phyloP scores from a whole-genome alignment of 1,139 yeast genomes.

The Debaryomycetaceae sp. region DNA sequence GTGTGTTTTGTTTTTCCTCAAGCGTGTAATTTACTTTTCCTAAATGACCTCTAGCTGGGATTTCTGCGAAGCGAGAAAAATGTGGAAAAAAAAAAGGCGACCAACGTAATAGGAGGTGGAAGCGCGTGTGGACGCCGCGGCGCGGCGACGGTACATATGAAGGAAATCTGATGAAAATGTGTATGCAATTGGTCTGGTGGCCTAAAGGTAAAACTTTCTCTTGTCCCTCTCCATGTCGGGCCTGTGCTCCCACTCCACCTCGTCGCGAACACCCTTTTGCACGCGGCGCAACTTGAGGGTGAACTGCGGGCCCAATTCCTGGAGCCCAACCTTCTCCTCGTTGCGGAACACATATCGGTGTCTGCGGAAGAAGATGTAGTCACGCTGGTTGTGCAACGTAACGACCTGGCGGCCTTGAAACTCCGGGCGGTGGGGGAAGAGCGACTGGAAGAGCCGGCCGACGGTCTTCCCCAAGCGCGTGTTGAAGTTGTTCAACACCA shows the following conservation, averaged over 20 bases:
- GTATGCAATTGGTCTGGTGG: too few relatives aligned
- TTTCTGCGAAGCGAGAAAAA: not conserved
- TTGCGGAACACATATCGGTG: slow-evolving; percentile 87
- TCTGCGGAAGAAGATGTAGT: slow-evolving; percentile 89
- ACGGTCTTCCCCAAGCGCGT: slow-evolving; percentile 91
- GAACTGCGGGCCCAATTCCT: slow-evolving; percentile 95
- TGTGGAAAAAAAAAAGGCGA: not conserved
- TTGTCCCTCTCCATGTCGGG: slow-evolving; percentile 96
- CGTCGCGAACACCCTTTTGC: slow-evolving; percentile 88
- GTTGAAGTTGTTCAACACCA: slow-evolving; percentile 84
- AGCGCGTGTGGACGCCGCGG: too few relatives aligned
- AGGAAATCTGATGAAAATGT: too few relatives aligned
- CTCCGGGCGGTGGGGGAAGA: slow-evolving; percentile 91
- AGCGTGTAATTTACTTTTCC: too few relatives aligned
- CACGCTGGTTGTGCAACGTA: slow-evolving; percentile 93
- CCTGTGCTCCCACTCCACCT: slow-evolving; percentile 93
- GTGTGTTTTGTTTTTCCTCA: too few relatives aligned
- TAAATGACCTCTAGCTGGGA: too few relatives aligned
- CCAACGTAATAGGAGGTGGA: not conserved
- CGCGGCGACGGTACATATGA: too few relatives aligned
- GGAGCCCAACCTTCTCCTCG: slow-evolving; percentile 90
- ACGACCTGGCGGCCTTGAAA: slow-evolving; percentile 93
- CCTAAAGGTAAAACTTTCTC: slow-evolving; percentile 77
- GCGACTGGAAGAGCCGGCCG: slow-evolving; percentile 83
- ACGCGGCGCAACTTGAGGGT: slow-evolving; percentile 82